These are phyloP conservation scores for Neonectria hederae DNA, from an alignment of 2,329 filamentous ascomycete species.

Conservation along the genomic window DNA sequence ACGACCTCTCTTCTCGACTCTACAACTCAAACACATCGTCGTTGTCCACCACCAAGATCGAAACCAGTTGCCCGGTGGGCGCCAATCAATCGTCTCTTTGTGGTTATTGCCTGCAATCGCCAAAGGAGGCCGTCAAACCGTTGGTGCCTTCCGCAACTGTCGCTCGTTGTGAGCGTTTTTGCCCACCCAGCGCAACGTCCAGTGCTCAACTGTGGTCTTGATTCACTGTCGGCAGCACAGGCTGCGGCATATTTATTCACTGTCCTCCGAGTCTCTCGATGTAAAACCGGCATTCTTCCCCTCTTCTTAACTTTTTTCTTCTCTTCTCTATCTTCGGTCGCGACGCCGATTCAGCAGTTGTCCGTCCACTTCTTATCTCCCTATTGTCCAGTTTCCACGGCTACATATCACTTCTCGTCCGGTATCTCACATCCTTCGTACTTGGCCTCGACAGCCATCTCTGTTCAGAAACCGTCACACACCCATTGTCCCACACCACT, in stretches of 20 bases:
- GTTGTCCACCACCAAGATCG: slow-evolving; percentile 25
- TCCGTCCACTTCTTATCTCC: not conserved
- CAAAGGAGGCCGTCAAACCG: slow-evolving; percentile 25
- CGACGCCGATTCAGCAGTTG: not conserved
- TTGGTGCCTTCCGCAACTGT: slow-evolving; percentile 25
- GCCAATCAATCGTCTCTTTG: slow-evolving; percentile 12
- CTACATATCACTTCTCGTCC: slow-evolving; percentile 9
- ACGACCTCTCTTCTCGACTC: slow-evolving; percentile 23
- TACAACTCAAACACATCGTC: slow-evolving; percentile 17
- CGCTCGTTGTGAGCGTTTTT: slow-evolving; percentile 29
- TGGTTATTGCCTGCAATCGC: slow-evolving; percentile 22
- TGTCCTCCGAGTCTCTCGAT: not conserved
- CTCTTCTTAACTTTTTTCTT: not conserved
- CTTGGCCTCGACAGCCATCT: slow-evolving; percentile 1
- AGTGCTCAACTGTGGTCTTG: slow-evolving; percentile 19
- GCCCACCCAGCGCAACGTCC: slow-evolving; percentile 29
- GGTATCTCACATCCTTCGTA: not conserved
- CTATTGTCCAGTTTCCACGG: not conserved
- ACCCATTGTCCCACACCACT: slow-evolving; percentile 12
- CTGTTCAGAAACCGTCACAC: slow-evolving; percentile 8
- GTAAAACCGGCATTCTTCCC: not conserved
- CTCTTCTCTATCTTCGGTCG: not conserved
- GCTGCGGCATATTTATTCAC: slow-evolving; percentile 30
- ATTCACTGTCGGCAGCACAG: slow-evolving; percentile 34
- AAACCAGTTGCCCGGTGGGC: slow-evolving; percentile 13